Base-by-base conservation (phyloP, 2,329 filamentous ascomycete species). In the Arthrinium puccinioides region DNA sequence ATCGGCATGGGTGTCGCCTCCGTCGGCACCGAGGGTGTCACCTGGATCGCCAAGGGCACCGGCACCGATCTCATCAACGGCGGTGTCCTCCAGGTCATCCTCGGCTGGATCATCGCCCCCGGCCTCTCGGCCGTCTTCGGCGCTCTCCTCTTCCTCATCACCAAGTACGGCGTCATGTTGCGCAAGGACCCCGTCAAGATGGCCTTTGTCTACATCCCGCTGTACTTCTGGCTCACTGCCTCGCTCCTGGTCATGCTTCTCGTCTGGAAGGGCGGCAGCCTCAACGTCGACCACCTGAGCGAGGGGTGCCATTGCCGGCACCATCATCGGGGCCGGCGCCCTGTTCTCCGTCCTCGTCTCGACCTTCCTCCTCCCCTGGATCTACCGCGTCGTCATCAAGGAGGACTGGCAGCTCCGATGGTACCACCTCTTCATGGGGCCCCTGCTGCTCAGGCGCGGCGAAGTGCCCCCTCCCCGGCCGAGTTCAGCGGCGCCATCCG, bases 91-190 rank as follows among this genome's bases (percentile, higher is more conserved):
- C 74, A 76, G 42, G 73, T 80, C 16, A 75, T 78, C 45, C 67
- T 78, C 13, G 74, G 74, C 9, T 78, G 76, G 74, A 66, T 71
- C 45, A 74, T 79, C 43, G 75, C 76, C 2, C 76, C 76, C 2
- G 66, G 66, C 37, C 63, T 80, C 11, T 59, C 76, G 0, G 77
- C 61, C 16, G 37, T 44, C 39, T 79, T 80, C 36, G 74, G 57
- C 38, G 61, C 74, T 29, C 59, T 66, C 51, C 64, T 79, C 53
- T 79, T 79, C 59, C 50, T 66, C 26, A 57, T 72, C 47, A 76
- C 72, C 38, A 79, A 79, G 49, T 76, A 72, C 46, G 63, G 59
- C 36, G 71, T 79, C 23, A 66, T 79, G 54, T 56, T 71, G 24
- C 67, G 72, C 32, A 62, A 56, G 14, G 70, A 74, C 48, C 72